Base-by-base conservation (phyloP, 306 rosid species). In the Cucurbita ficifolia region DNA sequence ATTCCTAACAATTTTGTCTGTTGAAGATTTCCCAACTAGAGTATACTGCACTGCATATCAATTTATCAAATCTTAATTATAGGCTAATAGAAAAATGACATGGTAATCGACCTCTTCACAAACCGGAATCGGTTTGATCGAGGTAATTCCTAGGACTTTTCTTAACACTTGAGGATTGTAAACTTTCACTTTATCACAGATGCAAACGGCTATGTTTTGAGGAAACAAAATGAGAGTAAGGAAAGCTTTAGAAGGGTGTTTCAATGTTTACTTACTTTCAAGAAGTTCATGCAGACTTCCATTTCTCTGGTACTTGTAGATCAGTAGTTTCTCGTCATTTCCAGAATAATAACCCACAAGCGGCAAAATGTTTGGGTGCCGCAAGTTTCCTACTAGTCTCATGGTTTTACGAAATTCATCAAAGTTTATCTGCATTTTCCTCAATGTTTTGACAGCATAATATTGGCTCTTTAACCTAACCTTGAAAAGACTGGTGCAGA, bases 391-490 rank as follows among this genome's bases (percentile, higher is more conserved):
- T 40, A 87, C 82, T 73, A 72, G 80, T 54, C 55, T 89, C 76
- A 92, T 76, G 16, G 80, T 85, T 74, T 80, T 79, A 3, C 76
- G 76, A 86, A 89, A 92, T 33, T 86, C 96, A 10, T 82, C 84
- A 64, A 79, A 68, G 35, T 91, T 82, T 0, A 86, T 85, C 72
- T 82, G 87, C 80, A 89, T 43, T 70, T 85, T 88, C 92, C 84
- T 92, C 74, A 92, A 67, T 77, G 94, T 85, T 73, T 82, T 92
- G 54, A 92, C 92, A 38, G 88, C 96, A 85, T 86, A 89, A 12
- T 73, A 67, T 55, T 79, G 71, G 42, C 88, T 83, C 76, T 88
- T 84, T 0, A 92, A 79, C 57, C 63, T 78, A 24, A 89, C 90
- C 82, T 86, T 86, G 79, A 83, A 89, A 56, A 92, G 92, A 76